Conservation (phyloP, 495 filamentous ascomycete genomes). For the Lichina pygmaea region DNA sequence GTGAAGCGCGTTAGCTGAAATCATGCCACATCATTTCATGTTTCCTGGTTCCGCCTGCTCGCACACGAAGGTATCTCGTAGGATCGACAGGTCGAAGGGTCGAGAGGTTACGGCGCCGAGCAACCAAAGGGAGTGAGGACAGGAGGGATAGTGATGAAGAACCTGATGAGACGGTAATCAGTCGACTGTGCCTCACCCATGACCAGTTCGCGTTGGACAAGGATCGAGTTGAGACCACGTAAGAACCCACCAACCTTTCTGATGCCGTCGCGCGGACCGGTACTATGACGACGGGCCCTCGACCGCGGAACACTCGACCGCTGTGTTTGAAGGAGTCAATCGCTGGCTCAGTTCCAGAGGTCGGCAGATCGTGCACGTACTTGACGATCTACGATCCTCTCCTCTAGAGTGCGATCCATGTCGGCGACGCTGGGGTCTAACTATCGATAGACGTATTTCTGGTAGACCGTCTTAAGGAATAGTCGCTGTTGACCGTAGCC, state of each 20-base stretch:
- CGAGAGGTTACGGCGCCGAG: too few relatives aligned
- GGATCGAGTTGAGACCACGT: not conserved
- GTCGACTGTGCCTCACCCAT: too few relatives aligned
- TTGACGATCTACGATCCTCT: slow-evolving; percentile 59
- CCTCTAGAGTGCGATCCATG: slow-evolving; percentile 67
- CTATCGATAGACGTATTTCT: too few relatives aligned
- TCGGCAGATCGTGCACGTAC: slow-evolving; percentile 17
- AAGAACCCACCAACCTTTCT: slow-evolving; percentile 37
- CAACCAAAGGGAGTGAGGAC: too few relatives aligned
- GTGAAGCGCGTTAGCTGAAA: not conserved
- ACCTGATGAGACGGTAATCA: too few relatives aligned
- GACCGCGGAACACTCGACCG: slow-evolving; percentile 13
- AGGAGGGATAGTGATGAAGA: too few relatives aligned
- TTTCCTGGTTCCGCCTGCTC: too few relatives aligned
- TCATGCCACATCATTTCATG: not conserved
- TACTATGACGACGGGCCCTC: slow-evolving; percentile 25
- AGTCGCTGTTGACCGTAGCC: too few relatives aligned
- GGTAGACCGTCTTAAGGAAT: too few relatives aligned
- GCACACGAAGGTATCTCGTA: too few relatives aligned
- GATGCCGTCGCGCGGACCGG: slow-evolving; percentile 47
- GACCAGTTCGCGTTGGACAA: not conserved
- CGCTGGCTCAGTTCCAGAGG: not conserved
- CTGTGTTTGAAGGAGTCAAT: not conserved
- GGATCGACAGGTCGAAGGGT: too few relatives aligned
- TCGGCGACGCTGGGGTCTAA: not conserved